phyloP scores from a whole-genome alignment of 345 rosid species.

The Arabidopsis arenosa region DNA sequence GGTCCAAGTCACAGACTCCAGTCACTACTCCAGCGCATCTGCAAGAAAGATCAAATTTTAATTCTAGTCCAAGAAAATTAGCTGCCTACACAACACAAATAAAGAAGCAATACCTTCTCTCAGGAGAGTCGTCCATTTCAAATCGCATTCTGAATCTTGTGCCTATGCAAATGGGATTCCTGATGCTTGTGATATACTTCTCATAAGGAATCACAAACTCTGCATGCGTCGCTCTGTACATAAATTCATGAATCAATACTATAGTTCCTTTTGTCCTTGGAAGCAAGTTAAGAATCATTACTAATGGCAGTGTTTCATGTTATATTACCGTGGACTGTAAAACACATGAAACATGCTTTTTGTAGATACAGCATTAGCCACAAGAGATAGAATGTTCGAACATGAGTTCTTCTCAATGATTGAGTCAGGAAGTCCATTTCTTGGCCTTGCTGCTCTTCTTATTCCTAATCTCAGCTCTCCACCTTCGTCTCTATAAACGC shows the following conservation, averaged over 20 bases:
- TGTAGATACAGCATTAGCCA: slow-evolving; percentile 69
- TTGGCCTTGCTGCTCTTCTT: slow-evolving; percentile 77
- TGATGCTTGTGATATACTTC: slow-evolving; percentile 72
- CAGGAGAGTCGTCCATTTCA: slow-evolving; percentile 85
- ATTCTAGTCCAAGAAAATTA: slow-evolving; percentile 4
- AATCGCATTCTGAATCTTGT: slow-evolving; percentile 83
- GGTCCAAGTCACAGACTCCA: slow-evolving; percentile 75
- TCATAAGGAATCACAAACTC: slow-evolving; percentile 80
- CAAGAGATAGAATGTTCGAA: slow-evolving; percentile 61
- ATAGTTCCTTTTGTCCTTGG: neutral
- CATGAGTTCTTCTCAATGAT: slow-evolving; percentile 56
- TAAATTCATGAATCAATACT: slow-evolving; percentile 21
- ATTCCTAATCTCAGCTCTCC: slow-evolving; percentile 90
- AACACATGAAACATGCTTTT: slow-evolving; percentile 71
- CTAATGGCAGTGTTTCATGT: neutral
- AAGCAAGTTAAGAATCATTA: slow-evolving; percentile 15
- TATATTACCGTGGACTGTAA: slow-evolving; percentile 84
- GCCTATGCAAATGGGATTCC: slow-evolving; percentile 60
- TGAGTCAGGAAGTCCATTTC: slow-evolving; percentile 77
- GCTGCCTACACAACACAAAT: slow-evolving; percentile 14
- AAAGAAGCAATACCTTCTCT: slow-evolving; percentile 64
- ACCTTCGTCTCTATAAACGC: slow-evolving; percentile 62
- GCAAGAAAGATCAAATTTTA: slow-evolving; percentile 34
- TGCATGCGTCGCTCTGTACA: slow-evolving; percentile 78
- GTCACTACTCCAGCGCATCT: slow-evolving; percentile 79